phyloP scores from a whole-genome alignment of 768 basidiomycete genomes.

The Tephrocybe sp. region DNA sequence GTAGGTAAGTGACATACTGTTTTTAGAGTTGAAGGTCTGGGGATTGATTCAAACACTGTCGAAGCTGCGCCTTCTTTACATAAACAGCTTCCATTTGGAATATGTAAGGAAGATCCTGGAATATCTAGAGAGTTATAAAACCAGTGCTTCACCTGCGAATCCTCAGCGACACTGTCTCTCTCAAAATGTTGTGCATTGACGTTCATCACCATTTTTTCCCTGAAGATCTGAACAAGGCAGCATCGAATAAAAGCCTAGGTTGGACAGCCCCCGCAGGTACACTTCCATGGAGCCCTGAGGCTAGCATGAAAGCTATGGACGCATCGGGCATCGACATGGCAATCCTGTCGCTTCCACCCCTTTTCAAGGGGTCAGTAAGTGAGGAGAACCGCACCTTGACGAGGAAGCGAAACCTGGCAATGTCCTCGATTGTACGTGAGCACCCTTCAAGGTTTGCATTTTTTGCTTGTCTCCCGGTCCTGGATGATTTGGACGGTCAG shows the following conservation, averaged over 20 bases:
- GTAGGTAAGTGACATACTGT: neutral
- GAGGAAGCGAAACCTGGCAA: conserved; percentile 45
- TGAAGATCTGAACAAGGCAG: conserved; percentile 43
- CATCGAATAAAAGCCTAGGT: conserved; percentile 44
- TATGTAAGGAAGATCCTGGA: too few relatives aligned
- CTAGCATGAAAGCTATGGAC: conserved; percentile 66
- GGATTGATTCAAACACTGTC: neutral
- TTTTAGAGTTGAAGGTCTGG: too few relatives aligned
- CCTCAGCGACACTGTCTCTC: neutral
- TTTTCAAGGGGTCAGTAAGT: conserved; percentile 36
- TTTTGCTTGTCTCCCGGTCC: conserved; percentile 61
- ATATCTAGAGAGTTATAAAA: neutral
- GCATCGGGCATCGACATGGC: conserved; percentile 51
- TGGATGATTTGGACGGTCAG: conserved; percentile 60
- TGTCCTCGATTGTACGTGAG: conserved; percentile 43
- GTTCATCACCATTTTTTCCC: conserved; percentile 80
- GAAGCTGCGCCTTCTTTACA: neutral
- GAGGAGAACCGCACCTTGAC: conserved; percentile 37
- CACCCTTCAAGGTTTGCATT: conserved; percentile 65
- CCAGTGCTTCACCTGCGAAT: neutral
- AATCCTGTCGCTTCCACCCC: conserved; percentile 65
- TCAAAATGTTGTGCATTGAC: conserved; percentile 43
- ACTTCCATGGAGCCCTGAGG: conserved; percentile 60
- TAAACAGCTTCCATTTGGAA: too few relatives aligned
- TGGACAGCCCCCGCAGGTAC: conserved; percentile 64